A percentile compares a stretch with the other conserved stretches of the same genome.
Conservation (phyloP, 768 basidiomycete genomes). For the Royoungia palumana region DNA sequence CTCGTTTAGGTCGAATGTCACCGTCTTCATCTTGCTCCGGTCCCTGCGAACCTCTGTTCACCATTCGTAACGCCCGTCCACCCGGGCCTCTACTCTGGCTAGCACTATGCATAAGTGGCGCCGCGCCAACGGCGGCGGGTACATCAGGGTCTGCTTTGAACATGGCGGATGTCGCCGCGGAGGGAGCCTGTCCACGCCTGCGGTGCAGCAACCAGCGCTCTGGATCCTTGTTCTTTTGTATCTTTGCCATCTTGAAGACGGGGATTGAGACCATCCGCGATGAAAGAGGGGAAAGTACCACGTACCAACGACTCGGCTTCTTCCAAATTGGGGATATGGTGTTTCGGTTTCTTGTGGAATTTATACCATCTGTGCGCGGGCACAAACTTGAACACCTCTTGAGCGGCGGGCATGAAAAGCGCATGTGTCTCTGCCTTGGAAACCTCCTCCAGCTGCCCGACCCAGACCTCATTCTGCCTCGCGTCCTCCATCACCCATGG, state of each 20-base stretch:
- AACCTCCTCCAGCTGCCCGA: constrained; percentile 77
- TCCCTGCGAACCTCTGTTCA: constrained; percentile 61
- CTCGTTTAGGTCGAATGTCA: constrained; percentile 49
- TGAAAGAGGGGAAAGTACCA: background rate
- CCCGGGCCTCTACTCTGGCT: constrained; percentile 65
- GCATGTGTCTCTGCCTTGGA: constrained; percentile 68
- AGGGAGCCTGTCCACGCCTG: constrained; percentile 56
- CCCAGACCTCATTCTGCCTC: constrained; percentile 69
- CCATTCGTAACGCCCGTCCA: constrained; percentile 60
- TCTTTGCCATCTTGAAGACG: constrained; percentile 32
- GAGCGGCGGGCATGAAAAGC: constrained; percentile 81
- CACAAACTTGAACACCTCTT: constrained; percentile 83
- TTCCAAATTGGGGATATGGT: constrained; percentile 64
- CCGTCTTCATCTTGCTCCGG: constrained; percentile 71
- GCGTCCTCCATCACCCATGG: constrained; percentile 92
- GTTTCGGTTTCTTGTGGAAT: constrained; percentile 81
- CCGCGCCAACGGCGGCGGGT: constrained; percentile 37
- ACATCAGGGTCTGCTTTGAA: constrained; percentile 65
- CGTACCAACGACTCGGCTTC: constrained; percentile 67
- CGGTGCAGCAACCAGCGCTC: constrained; percentile 66
- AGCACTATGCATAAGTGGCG: constrained; percentile 46
- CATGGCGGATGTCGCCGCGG: constrained; percentile 61
- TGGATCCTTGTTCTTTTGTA: constrained; percentile 73
- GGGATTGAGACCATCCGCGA: background rate
- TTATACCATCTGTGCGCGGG: constrained; percentile 90